Base-by-base conservation (phyloP, 2,329 filamentous ascomycete genomes). In the Cladophialophora exuberans region DNA sequence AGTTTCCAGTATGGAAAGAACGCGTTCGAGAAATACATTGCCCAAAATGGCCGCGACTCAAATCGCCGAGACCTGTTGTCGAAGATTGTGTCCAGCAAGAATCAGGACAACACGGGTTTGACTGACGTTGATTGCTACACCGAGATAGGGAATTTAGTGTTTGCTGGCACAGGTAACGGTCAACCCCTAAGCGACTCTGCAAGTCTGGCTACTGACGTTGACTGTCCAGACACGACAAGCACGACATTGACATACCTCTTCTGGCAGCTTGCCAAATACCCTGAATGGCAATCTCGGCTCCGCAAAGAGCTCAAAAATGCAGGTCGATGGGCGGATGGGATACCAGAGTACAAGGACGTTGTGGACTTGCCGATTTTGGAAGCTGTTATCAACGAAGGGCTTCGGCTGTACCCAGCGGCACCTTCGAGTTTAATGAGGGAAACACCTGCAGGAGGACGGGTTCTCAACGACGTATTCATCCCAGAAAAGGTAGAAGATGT, bases 211-310 rank as follows among this genome's bases (percentile, higher is more conserved):
- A n/a, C n/a, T n/a, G n/a, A n/a, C n/a, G n/a, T n/a, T n/a, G n/a
- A n/a, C n/a, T n/a, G n/a, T n/a, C n/a, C 49, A 20, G 49, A 52
- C 28, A 52, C 49, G 6, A 52, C 49, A 20, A 28, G 25, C 11
- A 52, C 49, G 3, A 20, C 20, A 23, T 15, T 52, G 23, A 52
- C 49, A 7, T 52, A 44, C 38, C 13, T 22, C 1, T 10, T 13
- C 9, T 52, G 49, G 49, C 38, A 52, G 17, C 28, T 52, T 9
- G 49, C 49, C 13, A 33, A 10, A 6, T 10, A 31, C 15, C 25
- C 38, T 18, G 13, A 18, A 3, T 10, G 44, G 17, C 49, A 52
- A 45, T 13, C 15, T 11, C 18, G 23, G 23, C 15, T 51, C 15
- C 33, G 47, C 15, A 9, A 15, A 9, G 47, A 51, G 43, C 47